Conservation (phyloP, 2,329 filamentous ascomycete species). For the Chaetothyriales sp. region DNA sequence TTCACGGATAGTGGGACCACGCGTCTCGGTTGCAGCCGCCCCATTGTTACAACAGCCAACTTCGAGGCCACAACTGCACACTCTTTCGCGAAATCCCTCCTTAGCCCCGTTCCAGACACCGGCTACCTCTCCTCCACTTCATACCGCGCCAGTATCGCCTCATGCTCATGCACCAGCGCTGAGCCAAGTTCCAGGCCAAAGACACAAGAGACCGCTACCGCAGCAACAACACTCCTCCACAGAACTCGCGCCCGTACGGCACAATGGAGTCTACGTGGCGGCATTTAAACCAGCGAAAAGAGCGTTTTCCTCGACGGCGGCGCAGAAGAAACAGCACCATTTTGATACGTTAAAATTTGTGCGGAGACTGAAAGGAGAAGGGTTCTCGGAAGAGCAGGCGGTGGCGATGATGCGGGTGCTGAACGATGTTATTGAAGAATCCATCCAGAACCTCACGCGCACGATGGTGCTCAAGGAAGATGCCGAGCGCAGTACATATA, state of each 20-base stretch:
- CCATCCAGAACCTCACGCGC: slow-evolving; percentile 89
- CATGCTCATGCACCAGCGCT: neutral
- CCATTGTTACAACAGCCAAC: slow-evolving; percentile 5
- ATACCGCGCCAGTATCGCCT: slow-evolving; percentile 2
- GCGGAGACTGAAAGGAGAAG: slow-evolving; percentile 72
- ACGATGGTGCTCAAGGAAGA: slow-evolving; percentile 95
- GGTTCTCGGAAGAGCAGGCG: slow-evolving; percentile 87
- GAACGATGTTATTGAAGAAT: slow-evolving; percentile 93
- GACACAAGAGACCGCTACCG: slow-evolving; percentile 3
- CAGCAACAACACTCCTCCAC: slow-evolving; percentile 3
- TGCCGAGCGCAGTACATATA: slow-evolving; percentile 42
- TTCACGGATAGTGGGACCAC: slow-evolving; percentile 29
- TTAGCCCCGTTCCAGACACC: slow-evolving; percentile 3
- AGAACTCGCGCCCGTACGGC: slow-evolving; percentile 23
- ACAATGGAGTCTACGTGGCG: slow-evolving; percentile 35
- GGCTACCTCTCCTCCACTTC: neutral
- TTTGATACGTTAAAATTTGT: slow-evolving; percentile 98
- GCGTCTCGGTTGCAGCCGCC: slow-evolving; percentile 27
- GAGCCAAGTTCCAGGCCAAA: slow-evolving; percentile 1
- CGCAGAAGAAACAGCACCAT: slow-evolving; percentile 61
- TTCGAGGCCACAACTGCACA: slow-evolving; percentile 2
- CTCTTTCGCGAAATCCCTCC: slow-evolving; percentile 4
- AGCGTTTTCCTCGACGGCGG: slow-evolving; percentile 50
- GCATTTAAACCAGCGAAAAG: slow-evolving; percentile 27
- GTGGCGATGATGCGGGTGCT: slow-evolving; percentile 98